Percentiles rank a stretch among this genome's conserved stretches.
Evolutionary conservation across 106 monocot species (phyloP).

Genomic region (Dioscorea zingiberensis): DNA sequence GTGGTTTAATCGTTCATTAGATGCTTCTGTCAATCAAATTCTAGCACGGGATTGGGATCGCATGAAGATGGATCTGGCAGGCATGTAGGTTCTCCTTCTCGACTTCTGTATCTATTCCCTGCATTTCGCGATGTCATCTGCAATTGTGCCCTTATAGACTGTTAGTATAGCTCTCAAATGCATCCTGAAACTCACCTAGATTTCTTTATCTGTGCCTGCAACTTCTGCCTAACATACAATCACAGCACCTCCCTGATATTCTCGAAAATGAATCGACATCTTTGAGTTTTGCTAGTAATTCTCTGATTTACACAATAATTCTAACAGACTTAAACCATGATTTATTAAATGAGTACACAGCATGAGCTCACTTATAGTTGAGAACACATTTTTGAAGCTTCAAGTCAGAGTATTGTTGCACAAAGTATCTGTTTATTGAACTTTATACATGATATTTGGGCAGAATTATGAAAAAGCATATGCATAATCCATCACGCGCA

Average conservation of each 20-base stretch:
- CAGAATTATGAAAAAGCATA: slow-evolving; percentile 39
- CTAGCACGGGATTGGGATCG: slow-evolving; percentile 47
- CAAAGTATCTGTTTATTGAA: background rate
- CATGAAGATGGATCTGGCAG: slow-evolving; percentile 55
- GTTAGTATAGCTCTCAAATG: no score
- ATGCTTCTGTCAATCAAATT: slow-evolving; percentile 31
- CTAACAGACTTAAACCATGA: no score
- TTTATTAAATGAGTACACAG: no score
- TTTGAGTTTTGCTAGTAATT: no score
- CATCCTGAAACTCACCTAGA: no score
- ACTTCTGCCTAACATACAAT: no score
- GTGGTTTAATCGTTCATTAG: slow-evolving; percentile 25
- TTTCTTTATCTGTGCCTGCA: no score
- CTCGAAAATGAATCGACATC: background rate
- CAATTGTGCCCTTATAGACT: no score
- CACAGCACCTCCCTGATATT: background rate
- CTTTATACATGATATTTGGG: background rate
- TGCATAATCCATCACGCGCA: slow-evolving; percentile 6
- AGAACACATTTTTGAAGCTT: no score
- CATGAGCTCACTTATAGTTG: no score
- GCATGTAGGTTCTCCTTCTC: slow-evolving; percentile 32
- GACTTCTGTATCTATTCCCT: background rate
- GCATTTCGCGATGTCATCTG: no score
- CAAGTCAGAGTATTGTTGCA: background rate
- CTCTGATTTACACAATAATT: no score